Base-by-base conservation (phyloP, 345 rosid genomes). In the Jatropha curcas region DNA sequence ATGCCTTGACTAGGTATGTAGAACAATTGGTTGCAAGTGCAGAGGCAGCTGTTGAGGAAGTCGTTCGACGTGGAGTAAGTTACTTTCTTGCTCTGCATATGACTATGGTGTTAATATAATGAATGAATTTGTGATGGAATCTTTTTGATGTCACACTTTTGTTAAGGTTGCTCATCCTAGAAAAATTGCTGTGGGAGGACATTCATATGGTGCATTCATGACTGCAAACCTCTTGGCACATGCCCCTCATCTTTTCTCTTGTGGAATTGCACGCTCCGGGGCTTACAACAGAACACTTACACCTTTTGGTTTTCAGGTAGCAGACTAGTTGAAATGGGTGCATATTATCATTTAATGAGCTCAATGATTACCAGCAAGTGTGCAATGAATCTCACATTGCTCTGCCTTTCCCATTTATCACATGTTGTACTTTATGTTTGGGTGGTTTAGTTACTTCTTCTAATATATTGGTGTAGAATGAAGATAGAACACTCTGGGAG, bases 191-290 rank as follows among this genome's bases (percentile, higher is more conserved):
- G 86, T 95, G 77, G 99, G 99, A 34, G 99, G 99, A 71, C 99
- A 95, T 84, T 92, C 98, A 1, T 95, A 95, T 78, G 99, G 99
- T 72, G 99, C 99, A 78, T 95, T 95, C 81, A 92, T 95, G 99
- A 85, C 98, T 22, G 97, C 96, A 73, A 95, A 95, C 83, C 98
- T 95, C 67, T 86, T 92, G 68, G 99, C 97, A 57, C 97, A 92
- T 77, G 98, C 99, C 71, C 97, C 99, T 74, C 94, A 95, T 85
- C 94, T 95, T 73, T 95, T 95, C 90, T 78, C 84, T 62, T 92
- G 99, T 57, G 98, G 98, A 67, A 82, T 95, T 71, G 99, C 98
- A 80, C 94, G 99, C 24, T 95, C 99, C 62, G 98, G 99, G 55
- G 99, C 99, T 82, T 92, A 92, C 85, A 95, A 95, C 80, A 86